Base-by-base conservation (phyloP, 1,284 basidiomycete genomes). In the Microbotryum silenes-acaulis region DNA sequence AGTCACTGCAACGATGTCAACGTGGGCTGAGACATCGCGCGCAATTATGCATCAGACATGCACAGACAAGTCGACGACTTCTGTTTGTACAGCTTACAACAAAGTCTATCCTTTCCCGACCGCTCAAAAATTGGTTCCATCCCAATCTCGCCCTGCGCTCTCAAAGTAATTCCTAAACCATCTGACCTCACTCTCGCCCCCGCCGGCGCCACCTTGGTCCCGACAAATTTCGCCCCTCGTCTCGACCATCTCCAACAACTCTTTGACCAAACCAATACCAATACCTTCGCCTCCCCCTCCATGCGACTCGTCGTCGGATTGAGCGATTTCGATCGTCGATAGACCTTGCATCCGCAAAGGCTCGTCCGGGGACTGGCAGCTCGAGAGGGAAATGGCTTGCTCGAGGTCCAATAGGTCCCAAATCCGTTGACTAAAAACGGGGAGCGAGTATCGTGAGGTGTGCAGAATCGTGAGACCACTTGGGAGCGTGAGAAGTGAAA, bases 381-480 rank as follows among this genome's bases (percentile, higher is more conserved):
- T 42, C 16, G 37, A 42, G 12, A 42, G 37, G 37, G 16, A 42
- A 18, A 42, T 42, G 21, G 82, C 78, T 4, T 77, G 73, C 31
- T 89, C 74, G 51, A 81, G 75, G 2, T 80, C 76, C 46, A 62
- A 45, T 2, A 46, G 21, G 6, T 54, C 54, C 20, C 56, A 18
- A 20, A 37, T 21, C 9, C 37, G 6, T 58, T 42, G 1, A 81
- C 78, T 1, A 92, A 93, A 89, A 0, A 84, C 79, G 1, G 78
- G 76, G 47, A 81, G 81, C 0, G 86, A 81, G 75, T 84, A 92
- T 1, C 79, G 78, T 1, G 91, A 89, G 1, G 88, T 90, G 74
- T 94, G 89, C 0, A 97, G 80, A 48, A 97, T 89, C 6, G 80
- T 81, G 4, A 97, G 79, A 0, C 89, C 88, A 97, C 85, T 0